These are phyloP conservation scores for Syzygium jambos DNA, from an alignment of 345 rosid genomes.

Conservation along the genomic window DNA sequence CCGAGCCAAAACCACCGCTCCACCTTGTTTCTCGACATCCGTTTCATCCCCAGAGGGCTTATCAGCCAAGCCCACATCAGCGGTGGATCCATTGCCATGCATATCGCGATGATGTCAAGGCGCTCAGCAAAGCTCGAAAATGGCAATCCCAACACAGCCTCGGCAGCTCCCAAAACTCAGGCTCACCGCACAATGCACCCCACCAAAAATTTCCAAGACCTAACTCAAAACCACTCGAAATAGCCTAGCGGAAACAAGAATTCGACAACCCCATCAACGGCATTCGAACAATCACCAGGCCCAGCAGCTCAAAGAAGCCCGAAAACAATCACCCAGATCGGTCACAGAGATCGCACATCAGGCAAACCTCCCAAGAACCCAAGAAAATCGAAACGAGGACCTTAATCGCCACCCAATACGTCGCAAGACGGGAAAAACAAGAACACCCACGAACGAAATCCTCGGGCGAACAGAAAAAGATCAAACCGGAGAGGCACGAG, in stretches of 20 bases:
- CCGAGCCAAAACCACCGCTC: constrained; percentile 3
- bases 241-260: background rate
- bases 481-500: background rate
- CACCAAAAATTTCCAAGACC: background rate
- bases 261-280: background rate
- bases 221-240: background rate
- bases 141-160: background rate
- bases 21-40: constrained; percentile 43
- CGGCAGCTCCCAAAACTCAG: background rate
- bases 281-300: background rate
- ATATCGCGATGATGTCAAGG: constrained; percentile 22
- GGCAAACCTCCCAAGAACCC: background rate
- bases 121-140: constrained; percentile 1
- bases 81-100: constrained; percentile 8
- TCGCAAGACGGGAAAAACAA: background rate
- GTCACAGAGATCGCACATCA: background rate
- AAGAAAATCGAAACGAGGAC: background rate
- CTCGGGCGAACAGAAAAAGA: background rate
- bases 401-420: background rate
- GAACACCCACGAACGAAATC: background rate
- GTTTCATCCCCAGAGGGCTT: constrained; percentile 10
- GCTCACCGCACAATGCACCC: background rate
- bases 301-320: background rate
- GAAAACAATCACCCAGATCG: background rate
- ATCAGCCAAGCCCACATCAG: constrained; percentile 6